Percentiles rank a stretch among this genome's conserved stretches.
phyloP scores from a whole-genome alignment of 192 early-diverging fungal genomes.

The Entomortierella lignicola region DNA sequence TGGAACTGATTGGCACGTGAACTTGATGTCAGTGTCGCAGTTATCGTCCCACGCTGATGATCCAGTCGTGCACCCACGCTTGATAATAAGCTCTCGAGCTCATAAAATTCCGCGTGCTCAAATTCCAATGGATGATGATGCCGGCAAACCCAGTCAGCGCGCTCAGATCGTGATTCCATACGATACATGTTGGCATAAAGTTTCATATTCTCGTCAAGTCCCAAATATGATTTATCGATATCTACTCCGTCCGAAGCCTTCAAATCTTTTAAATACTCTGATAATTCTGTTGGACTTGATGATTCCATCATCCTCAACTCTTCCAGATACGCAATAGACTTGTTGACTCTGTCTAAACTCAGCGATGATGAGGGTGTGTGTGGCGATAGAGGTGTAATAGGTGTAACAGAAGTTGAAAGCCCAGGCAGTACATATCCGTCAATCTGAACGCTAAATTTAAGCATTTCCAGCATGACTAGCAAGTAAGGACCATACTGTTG shows the following conservation, averaged over 20 bases:
- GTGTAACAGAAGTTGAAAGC: background rate
- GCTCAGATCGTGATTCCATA: background rate
- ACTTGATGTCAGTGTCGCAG: background rate
- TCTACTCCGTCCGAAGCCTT: constrained; percentile 1
- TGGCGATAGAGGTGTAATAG: background rate
- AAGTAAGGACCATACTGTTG: constrained; percentile 6
- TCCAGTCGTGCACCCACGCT: constrained; percentile 6
- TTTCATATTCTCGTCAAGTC: background rate
- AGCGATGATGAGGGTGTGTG: background rate
- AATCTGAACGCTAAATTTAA: background rate
- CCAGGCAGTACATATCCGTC: constrained; percentile 4
- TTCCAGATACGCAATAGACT: constrained; percentile 5
- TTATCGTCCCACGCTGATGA: constrained; percentile 7
- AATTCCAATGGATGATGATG: background rate
- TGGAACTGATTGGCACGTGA: background rate
- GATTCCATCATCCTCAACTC: background rate
- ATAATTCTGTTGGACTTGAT: background rate
- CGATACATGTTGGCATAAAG: background rate
- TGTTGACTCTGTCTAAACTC: constrained; percentile 6
- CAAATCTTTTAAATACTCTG: constrained; percentile 9
- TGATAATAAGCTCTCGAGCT: constrained; percentile 4
- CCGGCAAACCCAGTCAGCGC: constrained; percentile 8
- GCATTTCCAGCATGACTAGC: constrained; percentile 13
- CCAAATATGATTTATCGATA: background rate
- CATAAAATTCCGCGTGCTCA: background rate